phyloP scores from a whole-genome alignment of 2,329 filamentous ascomycete genomes.

The Didymella keratinophila region DNA sequence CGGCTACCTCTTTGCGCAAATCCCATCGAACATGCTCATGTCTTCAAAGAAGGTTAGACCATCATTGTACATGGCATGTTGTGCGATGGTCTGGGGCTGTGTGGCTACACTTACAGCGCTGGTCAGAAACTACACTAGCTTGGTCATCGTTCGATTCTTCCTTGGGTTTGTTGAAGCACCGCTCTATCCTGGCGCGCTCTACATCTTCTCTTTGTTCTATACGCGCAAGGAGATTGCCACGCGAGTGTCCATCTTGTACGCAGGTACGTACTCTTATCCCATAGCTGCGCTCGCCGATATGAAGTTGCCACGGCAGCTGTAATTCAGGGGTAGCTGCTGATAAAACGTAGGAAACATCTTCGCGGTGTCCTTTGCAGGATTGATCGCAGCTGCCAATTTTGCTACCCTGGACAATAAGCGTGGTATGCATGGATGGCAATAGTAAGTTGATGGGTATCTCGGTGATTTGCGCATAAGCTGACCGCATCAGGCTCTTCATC shows the following conservation, averaged over 20 bases:
- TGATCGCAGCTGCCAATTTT: slow-evolving; percentile 30
- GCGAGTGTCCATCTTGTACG: slow-evolving; percentile 20
- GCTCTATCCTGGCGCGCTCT: slow-evolving; percentile 67
- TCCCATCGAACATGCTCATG: slow-evolving; percentile 57
- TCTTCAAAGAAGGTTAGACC: slow-evolving; percentile 42
- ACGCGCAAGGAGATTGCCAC: slow-evolving; percentile 59
- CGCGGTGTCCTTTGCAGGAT: slow-evolving; percentile 24
- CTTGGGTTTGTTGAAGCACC: slow-evolving; percentile 44
- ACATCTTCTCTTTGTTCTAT: slow-evolving; percentile 70
- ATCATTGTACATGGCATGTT: slow-evolving; percentile 42
- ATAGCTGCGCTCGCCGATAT: neutral
- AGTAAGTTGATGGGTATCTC: neutral
- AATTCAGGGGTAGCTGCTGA: neutral
- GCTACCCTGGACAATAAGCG: slow-evolving; percentile 26
- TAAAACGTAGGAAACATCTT: slow-evolving; percentile 20
- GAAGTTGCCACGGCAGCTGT: too few species aligned
- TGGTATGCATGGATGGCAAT: slow-evolving; percentile 31
- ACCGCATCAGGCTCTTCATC: slow-evolving; percentile 25
- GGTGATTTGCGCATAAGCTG: neutral
- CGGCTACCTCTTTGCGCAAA: slow-evolving; percentile 39
- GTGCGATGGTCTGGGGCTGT: slow-evolving; percentile 46
- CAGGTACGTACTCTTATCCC: slow-evolving; percentile 9
- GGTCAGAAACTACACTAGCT: slow-evolving; percentile 38
- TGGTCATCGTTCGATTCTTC: slow-evolving; percentile 42
- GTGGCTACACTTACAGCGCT: slow-evolving; percentile 40